phyloP scores from a whole-genome alignment of 352 stramenopile species.

The Phytophthora melonis region DNA sequence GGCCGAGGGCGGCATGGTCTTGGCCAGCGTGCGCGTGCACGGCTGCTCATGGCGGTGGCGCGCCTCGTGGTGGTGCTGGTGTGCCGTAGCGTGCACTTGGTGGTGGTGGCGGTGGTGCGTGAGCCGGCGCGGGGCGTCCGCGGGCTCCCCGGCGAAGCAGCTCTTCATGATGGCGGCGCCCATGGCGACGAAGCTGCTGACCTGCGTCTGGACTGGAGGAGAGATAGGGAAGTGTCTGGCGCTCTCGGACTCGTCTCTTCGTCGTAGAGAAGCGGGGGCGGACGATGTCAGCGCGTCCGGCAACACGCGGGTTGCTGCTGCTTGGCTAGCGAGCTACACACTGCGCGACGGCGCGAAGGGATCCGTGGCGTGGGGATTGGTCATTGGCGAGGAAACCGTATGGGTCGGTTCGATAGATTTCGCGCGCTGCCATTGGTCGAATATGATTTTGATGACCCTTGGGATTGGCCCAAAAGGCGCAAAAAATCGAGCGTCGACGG shows the following conservation, averaged over 20 bases:
- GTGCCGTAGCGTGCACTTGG: not conserved
- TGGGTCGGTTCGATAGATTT: constrained; percentile 22
- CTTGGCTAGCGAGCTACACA: constrained; percentile 12
- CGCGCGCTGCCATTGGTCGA: not conserved
- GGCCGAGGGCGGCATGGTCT: constrained; percentile 19
- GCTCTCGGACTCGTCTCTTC: not conserved
- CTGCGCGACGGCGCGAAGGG: constrained; percentile 19
- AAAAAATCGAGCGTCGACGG: constrained; percentile 26
- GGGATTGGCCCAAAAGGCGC: constrained; percentile 30
- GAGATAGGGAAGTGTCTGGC: not conserved
- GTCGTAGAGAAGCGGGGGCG: not conserved
- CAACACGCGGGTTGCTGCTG: not conserved
- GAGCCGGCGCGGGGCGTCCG: constrained; percentile 21
- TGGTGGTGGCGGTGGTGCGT: constrained; percentile 12
- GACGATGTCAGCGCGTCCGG: constrained; percentile 7
- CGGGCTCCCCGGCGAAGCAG: constrained; percentile 41
- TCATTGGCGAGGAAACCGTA: constrained; percentile 21
- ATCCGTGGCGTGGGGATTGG: constrained; percentile 7
- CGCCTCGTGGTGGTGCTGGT: constrained; percentile 23
- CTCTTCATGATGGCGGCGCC: constrained; percentile 54
- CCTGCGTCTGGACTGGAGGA: not conserved
- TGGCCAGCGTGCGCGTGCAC: constrained; percentile 19
- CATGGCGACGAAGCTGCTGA: constrained; percentile 20
- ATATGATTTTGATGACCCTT: constrained; percentile 9
- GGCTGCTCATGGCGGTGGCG: constrained; percentile 37